Evolutionary conservation across 2,329 filamentous ascomycete genomes (phyloP), one percentile per base, ranked within the genome.

Genomic region (Aspergillus fijiensis): DNA sequence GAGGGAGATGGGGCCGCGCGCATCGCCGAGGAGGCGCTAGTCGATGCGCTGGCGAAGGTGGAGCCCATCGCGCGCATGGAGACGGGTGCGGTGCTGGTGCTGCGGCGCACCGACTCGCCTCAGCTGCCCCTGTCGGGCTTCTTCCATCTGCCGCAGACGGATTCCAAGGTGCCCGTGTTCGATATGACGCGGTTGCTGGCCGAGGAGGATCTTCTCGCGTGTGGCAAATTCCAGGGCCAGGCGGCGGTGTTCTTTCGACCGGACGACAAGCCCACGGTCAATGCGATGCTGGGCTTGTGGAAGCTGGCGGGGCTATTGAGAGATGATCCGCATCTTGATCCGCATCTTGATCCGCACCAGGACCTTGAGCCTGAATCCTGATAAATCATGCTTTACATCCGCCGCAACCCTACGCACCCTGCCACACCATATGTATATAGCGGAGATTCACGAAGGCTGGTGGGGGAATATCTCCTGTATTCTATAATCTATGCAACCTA

Each of bases 261-360:
- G 0, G 67, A 69, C 33, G 65, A 69, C 5, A 57, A 62, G 25
- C 56, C 62, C 16, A 69, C 72, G 0, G 58, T 72, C 23, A 63
- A 75, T 23, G 66, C 72, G 25, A 70, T 78, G 61, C 58, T 76
- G 61, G 67, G 67, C 0, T 58, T 80, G 23, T 80, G 77, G 77
- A 77, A 71, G 58, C 61, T 79, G 11, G 72, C 77, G 59, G 70
- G 69, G 0, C 75, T 70, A 35, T 33, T 76, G 10, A 59, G 62
- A 10, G 42, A 57, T 25, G 60, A 57, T 23, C 42, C 16, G 10
- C 16, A 45, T 9, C 16, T 7, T 5, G 39, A 42, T n/a, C 39
- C 39, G 14, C 5, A 42, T 2, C 16, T 6, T 16, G 35, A 42
- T 45, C 5, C 39, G 23, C 23, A 23, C 23, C 23, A 4, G 23